Evolutionary conservation across 495 filamentous ascomycete species (phyloP).

Genomic region (Beverwykella pulmonaria): DNA sequence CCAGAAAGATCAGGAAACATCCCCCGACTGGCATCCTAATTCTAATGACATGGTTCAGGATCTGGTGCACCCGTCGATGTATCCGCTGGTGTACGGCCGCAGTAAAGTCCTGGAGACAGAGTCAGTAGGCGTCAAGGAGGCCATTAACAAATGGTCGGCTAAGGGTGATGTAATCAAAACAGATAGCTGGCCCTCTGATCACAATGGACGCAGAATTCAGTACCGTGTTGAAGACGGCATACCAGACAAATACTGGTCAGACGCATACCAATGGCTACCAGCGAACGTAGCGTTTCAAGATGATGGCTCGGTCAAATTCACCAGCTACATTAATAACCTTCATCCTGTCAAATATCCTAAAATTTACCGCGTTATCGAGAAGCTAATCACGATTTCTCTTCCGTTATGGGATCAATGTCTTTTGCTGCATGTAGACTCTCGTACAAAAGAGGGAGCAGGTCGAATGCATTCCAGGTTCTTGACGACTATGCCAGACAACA

Average conservation of each 20-base stretch:
- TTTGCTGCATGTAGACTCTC: not conserved
- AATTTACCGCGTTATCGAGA: slow-evolving; percentile 28
- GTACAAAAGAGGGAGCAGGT: slow-evolving; percentile 16
- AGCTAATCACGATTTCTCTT: slow-evolving; percentile 12
- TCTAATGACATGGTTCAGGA: slow-evolving; percentile 24
- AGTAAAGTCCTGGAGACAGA: slow-evolving; percentile 11
- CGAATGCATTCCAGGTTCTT: slow-evolving; percentile 15
- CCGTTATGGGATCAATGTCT: slow-evolving; percentile 34
- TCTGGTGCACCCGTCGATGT: slow-evolving; percentile 33
- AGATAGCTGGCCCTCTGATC: not conserved
- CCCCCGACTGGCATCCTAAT: slow-evolving; percentile 31
- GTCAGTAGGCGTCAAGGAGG: slow-evolving; percentile 12
- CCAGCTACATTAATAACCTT: slow-evolving; percentile 33
- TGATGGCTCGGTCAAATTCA: slow-evolving; percentile 20
- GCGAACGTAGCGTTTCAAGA: slow-evolving; percentile 23
- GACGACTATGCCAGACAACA: not conserved
- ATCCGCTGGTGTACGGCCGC: slow-evolving; percentile 31
- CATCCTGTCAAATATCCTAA: slow-evolving; percentile 23
- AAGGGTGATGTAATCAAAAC: slow-evolving; percentile 18
- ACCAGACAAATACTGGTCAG: slow-evolving; percentile 20
- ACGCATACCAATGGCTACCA: slow-evolving; percentile 31
- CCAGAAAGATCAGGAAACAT: slow-evolving; percentile 7
- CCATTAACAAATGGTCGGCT: slow-evolving; percentile 29
- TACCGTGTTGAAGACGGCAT: not conserved
- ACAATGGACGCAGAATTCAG: not conserved